These are phyloP conservation scores for Ilex paraguariensis DNA, from an alignment of 305 asterid genomes.

Conservation along the genomic window DNA sequence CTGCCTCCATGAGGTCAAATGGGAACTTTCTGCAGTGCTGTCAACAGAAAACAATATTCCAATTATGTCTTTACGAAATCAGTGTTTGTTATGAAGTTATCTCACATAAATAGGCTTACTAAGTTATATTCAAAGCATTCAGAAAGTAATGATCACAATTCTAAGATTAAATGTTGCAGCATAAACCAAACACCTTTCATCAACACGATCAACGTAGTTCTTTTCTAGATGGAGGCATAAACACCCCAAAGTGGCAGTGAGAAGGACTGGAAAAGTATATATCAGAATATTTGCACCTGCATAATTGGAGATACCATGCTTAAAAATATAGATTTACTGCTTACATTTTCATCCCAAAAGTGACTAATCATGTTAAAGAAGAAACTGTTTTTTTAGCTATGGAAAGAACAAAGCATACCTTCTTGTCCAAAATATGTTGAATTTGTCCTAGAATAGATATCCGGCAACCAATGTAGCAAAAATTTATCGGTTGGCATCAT, in stretches of 20 bases:
- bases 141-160: not conserved
- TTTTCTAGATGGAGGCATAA: conserved; percentile 39
- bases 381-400: not conserved
- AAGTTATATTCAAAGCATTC: no score
- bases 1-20: conserved; percentile 22
- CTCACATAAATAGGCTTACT: no score
- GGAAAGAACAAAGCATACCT: conserved; percentile 29
- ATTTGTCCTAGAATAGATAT: conserved; percentile 24
- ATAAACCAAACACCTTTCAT: conserved; percentile 13
- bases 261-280: conserved; percentile 42
- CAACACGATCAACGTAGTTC: conserved; percentile 11
- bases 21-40: conserved; percentile 17
- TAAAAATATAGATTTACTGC: not conserved
- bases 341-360: no score
- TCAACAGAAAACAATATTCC: not conserved
- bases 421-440: conserved; percentile 45
- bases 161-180: not conserved
- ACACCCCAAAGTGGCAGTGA: conserved; percentile 56
- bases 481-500: conserved; percentile 57
- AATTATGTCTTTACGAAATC: no score
- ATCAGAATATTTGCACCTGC: conserved; percentile 45
- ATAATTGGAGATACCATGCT: no score
- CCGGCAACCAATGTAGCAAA: conserved; percentile 49
- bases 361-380: not conserved
- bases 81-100: no score